Percentiles rank a stretch among this genome's conserved stretches.
Conservation (phyloP, 805 yeast species). For the Cyberlindnera subsufficiens region DNA sequence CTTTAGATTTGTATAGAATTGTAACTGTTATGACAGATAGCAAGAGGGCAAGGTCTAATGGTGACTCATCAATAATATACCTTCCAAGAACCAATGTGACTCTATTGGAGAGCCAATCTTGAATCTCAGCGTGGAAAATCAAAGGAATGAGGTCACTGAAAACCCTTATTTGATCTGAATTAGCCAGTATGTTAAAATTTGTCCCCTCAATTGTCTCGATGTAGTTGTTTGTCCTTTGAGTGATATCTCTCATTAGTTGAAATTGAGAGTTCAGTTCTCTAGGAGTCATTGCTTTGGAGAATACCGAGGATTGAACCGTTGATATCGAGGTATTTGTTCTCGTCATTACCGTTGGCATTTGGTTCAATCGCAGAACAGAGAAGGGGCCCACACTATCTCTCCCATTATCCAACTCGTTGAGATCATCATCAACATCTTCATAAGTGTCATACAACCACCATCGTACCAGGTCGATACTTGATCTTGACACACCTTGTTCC, state of each 20-base stretch:
- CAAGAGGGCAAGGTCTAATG: not conserved
- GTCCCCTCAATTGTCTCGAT: too few relatives aligned
- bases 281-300: too few relatives aligned
- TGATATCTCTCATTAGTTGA: too few relatives aligned
- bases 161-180: not conserved
- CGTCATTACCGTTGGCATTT: not conserved
- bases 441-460: conserved; percentile 37
- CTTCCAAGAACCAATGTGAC: not conserved
- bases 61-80: not conserved
- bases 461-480: conserved; percentile 50
- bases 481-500: conserved; percentile 28
- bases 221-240: too few relatives aligned
- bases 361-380: conserved; percentile 5
- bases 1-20: not conserved
- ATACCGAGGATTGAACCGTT: not conserved
- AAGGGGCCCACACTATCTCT: conserved; percentile 14
- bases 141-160: not conserved
- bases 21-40: not conserved
- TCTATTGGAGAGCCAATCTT: not conserved
- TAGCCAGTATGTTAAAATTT: too few relatives aligned
- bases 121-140: not conserved
- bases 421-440: conserved; percentile 71
- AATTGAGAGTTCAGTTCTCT: too few relatives aligned
- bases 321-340: not conserved
- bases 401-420: conserved; percentile 34